A percentile compares a stretch with the other conserved stretches of the same genome.
phyloP scores from a whole-genome alignment of 106 monocot genomes.

The Phalaenopsis aphrodite region DNA sequence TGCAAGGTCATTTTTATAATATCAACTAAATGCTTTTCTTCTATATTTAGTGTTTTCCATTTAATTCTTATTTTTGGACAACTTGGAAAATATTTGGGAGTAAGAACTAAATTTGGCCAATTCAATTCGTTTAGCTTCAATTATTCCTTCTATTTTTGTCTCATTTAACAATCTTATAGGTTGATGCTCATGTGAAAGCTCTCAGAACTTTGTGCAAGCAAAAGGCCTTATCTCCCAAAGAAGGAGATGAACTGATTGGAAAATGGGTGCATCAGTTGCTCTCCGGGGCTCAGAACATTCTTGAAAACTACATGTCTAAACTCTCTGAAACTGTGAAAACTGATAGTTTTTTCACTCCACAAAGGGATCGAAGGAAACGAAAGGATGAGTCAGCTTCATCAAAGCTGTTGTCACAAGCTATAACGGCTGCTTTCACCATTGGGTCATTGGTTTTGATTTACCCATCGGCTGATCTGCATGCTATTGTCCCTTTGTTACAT shows the following conservation, averaged over 20 bases:
- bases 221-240: constrained; percentile 49
- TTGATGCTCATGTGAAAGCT: constrained; percentile 96
- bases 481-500: constrained; percentile 57
- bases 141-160: neutral
- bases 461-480: constrained; percentile 58
- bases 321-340: constrained; percentile 29
- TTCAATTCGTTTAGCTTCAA: neutral
- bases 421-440: constrained; percentile 70
- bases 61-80: neutral
- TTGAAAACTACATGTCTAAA: constrained; percentile 48
- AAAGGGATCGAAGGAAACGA: constrained; percentile 31
- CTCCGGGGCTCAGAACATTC: constrained; percentile 36
- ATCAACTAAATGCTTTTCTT: neutral
- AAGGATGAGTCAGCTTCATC: constrained; percentile 22
- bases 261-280: constrained; percentile 77
- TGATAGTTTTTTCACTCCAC: constrained; percentile 40
- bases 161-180: constrained; percentile 31
- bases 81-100: neutral
- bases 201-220: constrained; percentile 80
- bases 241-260: constrained; percentile 51
- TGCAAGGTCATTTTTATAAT: neutral
- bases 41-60: neutral
- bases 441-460: constrained; percentile 72
- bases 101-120: neutral
- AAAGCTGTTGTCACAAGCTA: constrained; percentile 40